Evolutionary conservation across 1,284 basidiomycete species (phyloP), one percentile per base, ranked within the genome.

Genomic region (Cystobasidium slooffiae): DNA sequence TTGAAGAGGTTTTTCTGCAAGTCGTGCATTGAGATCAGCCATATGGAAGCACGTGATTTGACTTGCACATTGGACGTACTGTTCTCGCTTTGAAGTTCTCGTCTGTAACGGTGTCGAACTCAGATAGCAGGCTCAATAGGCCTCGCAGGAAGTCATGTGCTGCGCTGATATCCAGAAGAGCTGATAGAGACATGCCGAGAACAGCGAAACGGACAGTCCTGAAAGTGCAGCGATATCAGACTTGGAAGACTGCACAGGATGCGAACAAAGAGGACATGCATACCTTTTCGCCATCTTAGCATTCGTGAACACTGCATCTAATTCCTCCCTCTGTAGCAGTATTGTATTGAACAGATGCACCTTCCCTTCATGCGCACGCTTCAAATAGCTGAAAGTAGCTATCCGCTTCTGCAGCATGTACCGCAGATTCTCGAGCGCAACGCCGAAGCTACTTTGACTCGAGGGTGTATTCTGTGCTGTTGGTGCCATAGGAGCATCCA

Each of bases 321-420:
- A 86, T 68, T 93, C 92, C 18, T 84, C 80, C 65, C 87, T 86
- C 56, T 89, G 88, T 77, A 94, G 87, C 79, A 91, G 85, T 76
- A 94, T 89, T 4, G 92, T 94, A 80, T 93, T 91, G 80, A 94
- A 92, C 92, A 92, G 94, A 81, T 93, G 79, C 41, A 79, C 76
- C 78, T 80, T 92, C 88, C 92, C 92, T 83, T 92, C 90, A 78
- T 93, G 90, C 22, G 91, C 89, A 79, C 88, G 90, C 76, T 91
- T 87, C 80, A 93, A 84, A 81, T 93, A 93, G 0, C 90, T 91
- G 79, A 93, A 84, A 6, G 91, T 92, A 79, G 91, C 86, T 76
- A 93, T 90, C 75, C 92, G 85, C 84, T 92, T 93, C 83, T 90
- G 88, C 9, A 93, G 86, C 64, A 91, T 83, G 79, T 91, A 89